phyloP scores from a whole-genome alignment of 345 rosid species.

The Combretum micranthum region DNA sequence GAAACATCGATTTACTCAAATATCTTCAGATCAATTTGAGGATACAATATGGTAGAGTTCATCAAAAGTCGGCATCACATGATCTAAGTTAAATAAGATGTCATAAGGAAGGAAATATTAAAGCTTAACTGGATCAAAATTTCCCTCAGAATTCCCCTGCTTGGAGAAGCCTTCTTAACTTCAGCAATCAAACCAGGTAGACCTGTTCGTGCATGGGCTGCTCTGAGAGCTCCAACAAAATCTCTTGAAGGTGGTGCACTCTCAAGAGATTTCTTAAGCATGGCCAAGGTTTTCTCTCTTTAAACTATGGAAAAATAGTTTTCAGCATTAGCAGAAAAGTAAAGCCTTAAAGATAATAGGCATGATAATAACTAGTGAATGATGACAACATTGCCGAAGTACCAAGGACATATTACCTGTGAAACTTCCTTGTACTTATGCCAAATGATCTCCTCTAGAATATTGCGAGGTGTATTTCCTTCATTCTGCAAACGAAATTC shows the following conservation, averaged over 20 bases:
- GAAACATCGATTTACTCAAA: no score
- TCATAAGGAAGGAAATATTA: background rate
- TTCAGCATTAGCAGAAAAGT: background rate
- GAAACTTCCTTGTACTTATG: conserved; percentile 72
- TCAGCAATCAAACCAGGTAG: conserved; percentile 92
- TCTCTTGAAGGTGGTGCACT: conserved; percentile 66
- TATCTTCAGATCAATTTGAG: no score
- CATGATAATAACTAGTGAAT: no score
- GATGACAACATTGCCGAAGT: no score
- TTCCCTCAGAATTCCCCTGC: conserved; percentile 81
- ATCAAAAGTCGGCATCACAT: no score
- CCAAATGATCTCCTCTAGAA: conserved; percentile 91
- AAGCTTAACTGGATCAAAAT: conserved; percentile 69
- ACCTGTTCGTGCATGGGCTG: conserved; percentile 58
- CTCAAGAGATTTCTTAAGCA: conserved; percentile 44
- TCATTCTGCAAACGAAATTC: conserved; percentile 76
- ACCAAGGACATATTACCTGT: conserved; percentile 19
- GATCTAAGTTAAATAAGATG: background rate
- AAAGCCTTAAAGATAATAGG: background rate
- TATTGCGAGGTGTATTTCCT: conserved; percentile 78
- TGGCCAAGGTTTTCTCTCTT: conserved; percentile 47
- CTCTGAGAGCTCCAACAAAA: conserved; percentile 74
- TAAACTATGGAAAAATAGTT: conserved; percentile 35
- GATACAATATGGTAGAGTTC: no score
- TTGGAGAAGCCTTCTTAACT: conserved; percentile 97